Evolutionary conservation across 768 basidiomycete genomes (phyloP).

Genomic region (Royoungia palumana): DNA sequence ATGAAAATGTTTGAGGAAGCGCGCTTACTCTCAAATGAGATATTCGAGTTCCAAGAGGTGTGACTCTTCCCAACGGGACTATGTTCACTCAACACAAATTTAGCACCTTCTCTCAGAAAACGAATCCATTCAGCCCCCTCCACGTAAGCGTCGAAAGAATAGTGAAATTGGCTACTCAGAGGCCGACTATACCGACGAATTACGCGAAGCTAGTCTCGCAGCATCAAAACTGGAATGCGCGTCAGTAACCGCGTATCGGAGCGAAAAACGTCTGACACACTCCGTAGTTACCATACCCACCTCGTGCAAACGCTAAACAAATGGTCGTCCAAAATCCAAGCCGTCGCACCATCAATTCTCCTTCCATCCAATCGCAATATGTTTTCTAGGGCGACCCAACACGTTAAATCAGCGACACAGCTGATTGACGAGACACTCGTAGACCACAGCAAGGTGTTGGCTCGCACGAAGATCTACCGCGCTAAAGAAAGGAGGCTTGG

Average conservation of each 20-base stretch:
- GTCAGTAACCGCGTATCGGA: constrained; percentile 36
- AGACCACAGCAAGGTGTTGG: constrained; percentile 56
- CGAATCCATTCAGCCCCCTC: constrained; percentile 45
- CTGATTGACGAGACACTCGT: constrained; percentile 72
- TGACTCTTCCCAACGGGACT: constrained; percentile 10
- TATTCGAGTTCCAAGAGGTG: constrained; percentile 70
- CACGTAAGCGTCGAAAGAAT: constrained; percentile 55
- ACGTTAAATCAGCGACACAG: constrained; percentile 62
- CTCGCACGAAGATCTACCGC: constrained; percentile 58
- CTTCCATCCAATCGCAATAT: constrained; percentile 67
- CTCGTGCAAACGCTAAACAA: constrained; percentile 79
- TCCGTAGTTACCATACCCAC: constrained; percentile 58
- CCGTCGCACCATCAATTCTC: constrained; percentile 78
- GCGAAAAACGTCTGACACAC: constrained; percentile 4
- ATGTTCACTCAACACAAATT: constrained; percentile 15
- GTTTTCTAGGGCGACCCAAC: constrained; percentile 58
- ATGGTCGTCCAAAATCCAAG: constrained; percentile 96
- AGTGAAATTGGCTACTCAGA: constrained; percentile 19
- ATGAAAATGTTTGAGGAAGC: constrained; percentile 59
- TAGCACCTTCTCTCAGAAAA: constrained; percentile 48
- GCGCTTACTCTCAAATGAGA: constrained; percentile 56
- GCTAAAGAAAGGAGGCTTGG: constrained; percentile 47
- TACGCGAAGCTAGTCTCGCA: constrained; percentile 43
- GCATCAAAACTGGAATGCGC: constrained; percentile 46
- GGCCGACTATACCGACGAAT: constrained; percentile 18